phyloP scores from a whole-genome alignment of 73 alveolate genomes.

The Symbiodinium natans region DNA sequence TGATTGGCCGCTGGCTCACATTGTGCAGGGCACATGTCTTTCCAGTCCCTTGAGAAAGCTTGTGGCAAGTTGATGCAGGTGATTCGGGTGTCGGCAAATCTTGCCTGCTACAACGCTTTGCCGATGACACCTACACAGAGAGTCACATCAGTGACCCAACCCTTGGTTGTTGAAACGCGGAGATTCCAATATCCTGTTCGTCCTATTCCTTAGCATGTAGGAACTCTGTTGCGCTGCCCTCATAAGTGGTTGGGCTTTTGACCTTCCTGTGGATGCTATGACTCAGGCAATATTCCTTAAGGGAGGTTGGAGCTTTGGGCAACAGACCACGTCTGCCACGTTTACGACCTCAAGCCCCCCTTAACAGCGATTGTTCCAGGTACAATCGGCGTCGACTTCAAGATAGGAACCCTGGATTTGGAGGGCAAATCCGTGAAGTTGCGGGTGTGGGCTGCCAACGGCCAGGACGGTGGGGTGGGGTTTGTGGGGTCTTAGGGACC shows the following conservation, averaged over 20 bases:
- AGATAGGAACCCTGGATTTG: slow-evolving; percentile 89
- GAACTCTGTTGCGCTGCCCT: no score
- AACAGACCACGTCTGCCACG: no score
- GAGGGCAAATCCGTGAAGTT: slow-evolving; percentile 90
- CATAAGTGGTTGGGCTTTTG: no score
- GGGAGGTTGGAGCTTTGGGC: no score
- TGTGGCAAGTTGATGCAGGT: not conserved
- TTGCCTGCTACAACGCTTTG: slow-evolving; percentile 64
- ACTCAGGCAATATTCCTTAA: no score
- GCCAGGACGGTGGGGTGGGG: slow-evolving; percentile 62
- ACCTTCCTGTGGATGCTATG: no score
- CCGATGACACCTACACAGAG: slow-evolving; percentile 93
- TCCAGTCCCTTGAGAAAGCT: not conserved
- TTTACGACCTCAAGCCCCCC: no score
- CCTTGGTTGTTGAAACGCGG: no score
- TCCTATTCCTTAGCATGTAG: not conserved
- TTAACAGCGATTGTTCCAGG: not conserved
- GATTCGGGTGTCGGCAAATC: slow-evolving; percentile 87
- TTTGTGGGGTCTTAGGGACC: not conserved
- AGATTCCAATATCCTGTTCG: no score
- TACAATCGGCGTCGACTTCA: slow-evolving; percentile 66
- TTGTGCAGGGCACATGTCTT: not conserved
- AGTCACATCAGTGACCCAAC: slow-evolving; percentile 77
- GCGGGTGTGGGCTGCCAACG: slow-evolving; percentile 79
- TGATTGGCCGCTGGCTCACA: not conserved